These are phyloP conservation scores for Acidiella bohemica DNA, from an alignment of 495 filamentous ascomycete genomes.

Conservation along the genomic window DNA sequence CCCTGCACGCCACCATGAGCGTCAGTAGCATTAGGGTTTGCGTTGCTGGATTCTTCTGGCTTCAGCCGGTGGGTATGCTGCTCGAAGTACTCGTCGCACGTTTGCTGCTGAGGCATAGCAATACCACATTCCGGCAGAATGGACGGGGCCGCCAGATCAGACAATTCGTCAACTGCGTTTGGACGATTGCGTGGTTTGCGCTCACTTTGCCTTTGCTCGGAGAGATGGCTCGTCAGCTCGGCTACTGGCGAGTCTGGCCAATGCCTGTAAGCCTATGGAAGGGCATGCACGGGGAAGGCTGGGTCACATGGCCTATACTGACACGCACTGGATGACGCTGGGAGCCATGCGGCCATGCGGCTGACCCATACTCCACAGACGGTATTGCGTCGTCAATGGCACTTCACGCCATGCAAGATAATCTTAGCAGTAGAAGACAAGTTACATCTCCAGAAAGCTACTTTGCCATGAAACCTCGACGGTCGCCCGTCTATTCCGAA, in stretches of 20 bases:
- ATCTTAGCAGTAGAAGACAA: no score
- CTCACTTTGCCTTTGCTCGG: conserved; percentile 7
- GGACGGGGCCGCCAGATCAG: not conserved
- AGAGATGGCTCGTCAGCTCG: conserved; percentile 14
- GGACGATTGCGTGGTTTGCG: conserved; percentile 14
- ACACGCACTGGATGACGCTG: no score
- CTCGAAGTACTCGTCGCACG: conserved; percentile 5
- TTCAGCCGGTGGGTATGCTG: conserved; percentile 14
- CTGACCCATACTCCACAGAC: no score
- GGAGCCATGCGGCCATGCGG: no score
- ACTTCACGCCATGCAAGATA: no score
- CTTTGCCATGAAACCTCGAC: no score
- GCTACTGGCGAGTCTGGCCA: conserved; percentile 15
- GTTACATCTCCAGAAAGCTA: no score
- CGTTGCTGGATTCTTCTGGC: conserved; percentile 15
- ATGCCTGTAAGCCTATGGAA: conserved; percentile 16
- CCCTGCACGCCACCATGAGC: conserved; percentile 7
- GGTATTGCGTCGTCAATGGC: no score
- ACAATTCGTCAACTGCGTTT: conserved; percentile 5
- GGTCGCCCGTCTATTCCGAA: no score
- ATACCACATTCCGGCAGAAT: not conserved
- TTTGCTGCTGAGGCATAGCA: not conserved
- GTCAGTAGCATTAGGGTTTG: conserved; percentile 4
- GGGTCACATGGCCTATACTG: conserved; percentile 15
- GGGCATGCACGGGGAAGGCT: conserved; percentile 9